Evolutionary conservation across 371 early-diverging fungal genomes (phyloP), one percentile per base, ranked within the genome.

Genomic region (Mucor sp.): DNA sequence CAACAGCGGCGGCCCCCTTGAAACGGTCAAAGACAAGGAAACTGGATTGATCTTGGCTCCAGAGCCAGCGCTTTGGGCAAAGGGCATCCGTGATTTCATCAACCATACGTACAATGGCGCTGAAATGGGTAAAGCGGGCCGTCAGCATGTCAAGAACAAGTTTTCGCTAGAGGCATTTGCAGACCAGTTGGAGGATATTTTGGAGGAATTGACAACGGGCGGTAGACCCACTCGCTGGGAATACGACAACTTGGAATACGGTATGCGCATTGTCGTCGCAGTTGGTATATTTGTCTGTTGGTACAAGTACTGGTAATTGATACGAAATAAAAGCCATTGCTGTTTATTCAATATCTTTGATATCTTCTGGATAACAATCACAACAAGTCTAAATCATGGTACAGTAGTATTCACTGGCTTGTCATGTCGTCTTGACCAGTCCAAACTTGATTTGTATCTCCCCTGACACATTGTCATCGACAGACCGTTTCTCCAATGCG

Each of bases 1-100:
- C 44, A 91, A 93, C 75, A 89, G 82, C 66, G 98, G 97, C 37
- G 97, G 97, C 0, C 97, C 96, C 6, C 79, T 81, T 6, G 96
- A 95, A 72, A 89, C 92, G 6, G 78, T 97, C 14, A 71, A 77
- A 30, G 78, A 97, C 62, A 85, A 83, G 1, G 80, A 76, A 55
- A 96, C 97, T 0, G 98, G 98, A 6, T 88, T 85, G 28, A 79
- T 96, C 65, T 77, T 93, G 55, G 76, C 81, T 15, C 82, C 93
- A 0, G 79, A 80, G 7, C 79, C 89, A 0, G 75, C 79, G 0
- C 79, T 75, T 28, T 96, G 95, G 88, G 89, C 93, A 4, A 68
- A 67, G 17, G 88, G 89, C 2, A 78, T 94, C 12, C 43, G 62
- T n/a, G 73, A 74, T 8, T 47, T 94, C 25, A 66, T 91, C 17